Percentiles rank a stretch among this genome's conserved stretches.
phyloP scores from a whole-genome alignment of 2,329 filamentous ascomycete genomes.

The Cercospora nicotianae region DNA sequence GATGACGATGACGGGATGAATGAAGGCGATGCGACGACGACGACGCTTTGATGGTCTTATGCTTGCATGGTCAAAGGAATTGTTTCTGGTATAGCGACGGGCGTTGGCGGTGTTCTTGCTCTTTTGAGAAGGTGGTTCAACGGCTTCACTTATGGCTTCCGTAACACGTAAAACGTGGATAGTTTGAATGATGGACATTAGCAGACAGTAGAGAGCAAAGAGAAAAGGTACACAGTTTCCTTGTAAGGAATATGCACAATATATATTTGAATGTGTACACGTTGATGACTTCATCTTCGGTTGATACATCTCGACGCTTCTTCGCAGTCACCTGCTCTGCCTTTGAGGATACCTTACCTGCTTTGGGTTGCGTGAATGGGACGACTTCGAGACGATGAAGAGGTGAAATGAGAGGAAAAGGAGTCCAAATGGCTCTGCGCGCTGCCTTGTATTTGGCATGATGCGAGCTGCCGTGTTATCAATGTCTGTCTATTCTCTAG shows the following conservation, averaged over 20 bases:
- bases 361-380: not conserved
- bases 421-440: not conserved
- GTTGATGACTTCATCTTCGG: not conserved
- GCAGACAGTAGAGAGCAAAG: not conserved
- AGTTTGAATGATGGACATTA: not conserved
- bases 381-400: not conserved
- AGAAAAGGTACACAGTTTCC: not conserved
- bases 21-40: not conserved
- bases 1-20: not conserved
- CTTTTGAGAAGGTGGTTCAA: not conserved
- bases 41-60: not conserved
- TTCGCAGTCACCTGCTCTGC: not conserved
- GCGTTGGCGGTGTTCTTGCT: conserved; percentile 7
- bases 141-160: not conserved
- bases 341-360: not conserved
- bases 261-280: not conserved
- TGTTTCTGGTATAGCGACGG: conserved; percentile 8
- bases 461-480: not conserved
- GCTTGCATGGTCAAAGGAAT: not conserved
- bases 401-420: not conserved
- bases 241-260: not conserved
- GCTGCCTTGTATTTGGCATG: not conserved
- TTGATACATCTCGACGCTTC: not conserved
- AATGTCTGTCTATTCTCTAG: not conserved
- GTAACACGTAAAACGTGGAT: not conserved